A percentile compares a stretch with the other conserved stretches of the same genome.
Evolutionary conservation across 164 flowering plant genomes (phyloP).

Genomic region (Vitis rupestris): DNA sequence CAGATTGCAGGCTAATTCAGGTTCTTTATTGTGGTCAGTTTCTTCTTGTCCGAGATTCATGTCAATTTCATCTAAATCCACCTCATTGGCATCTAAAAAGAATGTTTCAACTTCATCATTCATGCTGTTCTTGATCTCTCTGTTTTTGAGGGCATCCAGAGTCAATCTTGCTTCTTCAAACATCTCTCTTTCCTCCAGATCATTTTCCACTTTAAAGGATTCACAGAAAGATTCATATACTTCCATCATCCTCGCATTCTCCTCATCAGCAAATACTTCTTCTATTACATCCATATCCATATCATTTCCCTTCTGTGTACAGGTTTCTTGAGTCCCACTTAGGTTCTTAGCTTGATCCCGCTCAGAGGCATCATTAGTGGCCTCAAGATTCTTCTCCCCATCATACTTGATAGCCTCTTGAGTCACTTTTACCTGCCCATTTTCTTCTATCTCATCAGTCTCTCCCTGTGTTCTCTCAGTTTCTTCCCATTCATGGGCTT

Average conservation of each 20-base stretch:
- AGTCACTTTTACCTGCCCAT: constrained; percentile 8
- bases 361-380: constrained; percentile 4
- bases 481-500: constrained; percentile 10
- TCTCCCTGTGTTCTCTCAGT: constrained; percentile 5
- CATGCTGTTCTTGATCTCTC: constrained; percentile 6
- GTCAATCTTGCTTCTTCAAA: constrained; percentile 10
- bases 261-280: constrained; percentile 7
- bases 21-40: constrained; percentile 6
- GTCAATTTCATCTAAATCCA: constrained; percentile 3
- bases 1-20: not conserved
- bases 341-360: constrained; percentile 9
- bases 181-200: constrained; percentile 10
- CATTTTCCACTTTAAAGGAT: constrained; percentile 8
- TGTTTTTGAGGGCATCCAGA: constrained; percentile 7
- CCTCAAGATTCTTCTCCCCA: constrained; percentile 10
- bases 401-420: not conserved
- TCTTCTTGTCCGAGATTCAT: constrained; percentile 1
- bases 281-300: constrained; percentile 4
- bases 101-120: constrained; percentile 10
- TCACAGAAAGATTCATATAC: constrained; percentile 5
- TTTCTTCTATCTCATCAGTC: constrained; percentile 5
- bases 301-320: not conserved
- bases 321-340: constrained; percentile 11
- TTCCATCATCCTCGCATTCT: constrained; percentile 7
- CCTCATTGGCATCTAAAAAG: constrained; percentile 2